Percentiles rank a stretch among this genome's conserved stretches.
phyloP scores from a whole-genome alignment of 257 asterid species.

The Penstemon eatonii region DNA sequence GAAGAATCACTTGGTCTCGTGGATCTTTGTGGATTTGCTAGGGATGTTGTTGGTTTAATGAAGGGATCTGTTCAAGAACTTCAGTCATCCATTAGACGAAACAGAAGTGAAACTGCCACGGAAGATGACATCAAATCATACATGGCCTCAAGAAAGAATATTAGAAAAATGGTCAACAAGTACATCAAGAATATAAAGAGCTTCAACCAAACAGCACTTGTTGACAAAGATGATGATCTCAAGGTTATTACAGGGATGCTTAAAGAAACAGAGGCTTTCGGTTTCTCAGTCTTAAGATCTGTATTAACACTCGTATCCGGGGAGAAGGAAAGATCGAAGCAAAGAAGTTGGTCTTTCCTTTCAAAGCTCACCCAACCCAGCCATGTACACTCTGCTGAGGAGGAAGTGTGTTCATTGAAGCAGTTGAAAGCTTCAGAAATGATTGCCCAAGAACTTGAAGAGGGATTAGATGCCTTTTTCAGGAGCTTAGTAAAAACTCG shows the following conservation, averaged over 20 bases:
- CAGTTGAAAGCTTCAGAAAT: constrained; percentile 28
- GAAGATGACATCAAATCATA: not conserved
- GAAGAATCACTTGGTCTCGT: too few species aligned
- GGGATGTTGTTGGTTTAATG: too few species aligned
- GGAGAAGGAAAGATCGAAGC: constrained; percentile 30
- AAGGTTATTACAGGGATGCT: constrained; percentile 19
- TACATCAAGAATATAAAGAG: constrained; percentile 31
- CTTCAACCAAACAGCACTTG: constrained; percentile 2
- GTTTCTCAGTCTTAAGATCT: constrained; percentile 26
- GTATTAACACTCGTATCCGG: constrained; percentile 29
- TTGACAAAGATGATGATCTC: constrained; percentile 15
- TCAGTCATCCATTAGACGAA: constrained; percentile 40
- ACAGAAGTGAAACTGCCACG: not conserved
- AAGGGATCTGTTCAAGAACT: not conserved
- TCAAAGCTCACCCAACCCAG: constrained; percentile 32
- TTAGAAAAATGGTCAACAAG: constrained; percentile 2
- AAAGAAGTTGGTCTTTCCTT: constrained; percentile 33
- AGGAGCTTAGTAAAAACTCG: constrained; percentile 34
- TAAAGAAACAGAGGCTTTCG: constrained; percentile 29
- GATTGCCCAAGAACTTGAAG: constrained; percentile 29
- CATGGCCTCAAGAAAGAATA: too few species aligned
- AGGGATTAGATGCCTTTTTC: constrained; percentile 32
- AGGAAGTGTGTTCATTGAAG: constrained; percentile 25
- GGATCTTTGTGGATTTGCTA: too few species aligned
- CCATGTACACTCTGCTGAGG: constrained; percentile 9